Base-by-base conservation (phyloP, 257 asterid genomes). In the Coffea eugenioides region DNA sequence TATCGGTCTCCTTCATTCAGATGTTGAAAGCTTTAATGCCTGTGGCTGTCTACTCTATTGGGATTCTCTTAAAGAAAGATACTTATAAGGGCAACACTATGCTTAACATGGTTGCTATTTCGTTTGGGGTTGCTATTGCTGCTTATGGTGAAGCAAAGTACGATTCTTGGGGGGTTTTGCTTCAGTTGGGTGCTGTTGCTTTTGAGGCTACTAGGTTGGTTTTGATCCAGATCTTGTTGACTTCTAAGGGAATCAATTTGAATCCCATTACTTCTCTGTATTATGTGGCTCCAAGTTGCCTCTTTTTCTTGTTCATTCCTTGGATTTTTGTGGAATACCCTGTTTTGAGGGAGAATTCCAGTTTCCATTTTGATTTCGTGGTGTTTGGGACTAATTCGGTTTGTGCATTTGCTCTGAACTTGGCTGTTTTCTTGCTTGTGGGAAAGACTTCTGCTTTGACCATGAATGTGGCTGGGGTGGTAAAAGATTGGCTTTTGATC, bases 401-500 rank as follows among this genome's bases (percentile, higher is more conserved):
- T 2, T 90, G 95, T 77, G 97, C 97, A 10, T 92, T 92, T 71
- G 97, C 95, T 9, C 73, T 92, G 41, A 92, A 92, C 80, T 81
- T 92, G 80, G 95, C 97, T 2, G 97, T 92, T 62, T 92, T 90
- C 86, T 74, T 92, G 72, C 82, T 92, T 23, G 95, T 92, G 3
- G 97, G 97, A 23, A 92, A 92, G 82, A 92, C 97, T 0, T 92
- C 97, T 0, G 97, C 97, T 41, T 70, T 92, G 92, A 92, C 97
- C 18, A 92, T 92, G 97, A 92, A 92, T 70, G 95, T 92, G 12
- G 93, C 94, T 34, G 97, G 97, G 6, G 95, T 92, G 0, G 92
- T 90, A 1, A 92, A 90, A 71, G 97, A 92, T 84, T 92, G 97
- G 97, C 69, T 92, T 39, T 78, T 92, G 73, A 92, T 92, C 10